Evolutionary conservation across 2,329 filamentous ascomycete species (phyloP).

Genomic region (Leptographium galeiforme): DNA sequence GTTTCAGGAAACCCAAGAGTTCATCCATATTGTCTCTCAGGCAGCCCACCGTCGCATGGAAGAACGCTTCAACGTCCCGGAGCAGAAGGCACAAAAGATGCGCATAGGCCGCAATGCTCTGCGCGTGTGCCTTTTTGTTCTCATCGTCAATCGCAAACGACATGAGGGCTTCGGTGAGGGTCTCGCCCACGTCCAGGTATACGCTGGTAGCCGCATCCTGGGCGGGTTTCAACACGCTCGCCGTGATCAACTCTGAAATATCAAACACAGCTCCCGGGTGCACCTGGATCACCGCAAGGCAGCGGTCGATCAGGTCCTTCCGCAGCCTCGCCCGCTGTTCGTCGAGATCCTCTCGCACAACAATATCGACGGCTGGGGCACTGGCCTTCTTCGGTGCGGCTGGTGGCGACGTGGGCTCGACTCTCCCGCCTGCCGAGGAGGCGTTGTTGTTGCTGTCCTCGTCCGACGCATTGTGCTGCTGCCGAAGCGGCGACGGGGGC

Average conservation of each 20-base stretch:
- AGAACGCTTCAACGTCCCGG: conserved; percentile 66
- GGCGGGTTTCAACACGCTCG: conserved; percentile 49
- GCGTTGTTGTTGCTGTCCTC: neutral
- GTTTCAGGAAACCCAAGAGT: conserved; percentile 66
- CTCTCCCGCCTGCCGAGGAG: neutral
- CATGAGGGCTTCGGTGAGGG: conserved; percentile 72
- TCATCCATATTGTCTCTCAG: conserved; percentile 65
- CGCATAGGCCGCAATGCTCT: conserved; percentile 70
- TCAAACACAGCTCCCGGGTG: conserved; percentile 86
- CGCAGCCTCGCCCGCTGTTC: conserved; percentile 59
- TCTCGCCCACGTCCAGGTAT: conserved; percentile 62
- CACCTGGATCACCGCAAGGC: conserved; percentile 75
- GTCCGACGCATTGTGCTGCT: neutral
- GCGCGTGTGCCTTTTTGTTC: conserved; percentile 48
- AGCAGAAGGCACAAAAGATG: conserved; percentile 82
- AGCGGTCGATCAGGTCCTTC: conserved; percentile 72
- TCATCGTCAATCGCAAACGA: conserved; percentile 49
- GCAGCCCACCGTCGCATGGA: conserved; percentile 58
- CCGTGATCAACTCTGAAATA: conserved; percentile 71
- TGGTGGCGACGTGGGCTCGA: neutral
- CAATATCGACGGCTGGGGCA: neutral
- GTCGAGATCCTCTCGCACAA: conserved; percentile 60
- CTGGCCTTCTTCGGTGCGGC: neutral
- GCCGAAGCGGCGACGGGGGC: neutral
- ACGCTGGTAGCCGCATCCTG: conserved; percentile 24